These are phyloP conservation scores for Zasmidium citrigriseum DNA, from an alignment of 2,329 filamentous ascomycete species.

Conservation along the genomic window DNA sequence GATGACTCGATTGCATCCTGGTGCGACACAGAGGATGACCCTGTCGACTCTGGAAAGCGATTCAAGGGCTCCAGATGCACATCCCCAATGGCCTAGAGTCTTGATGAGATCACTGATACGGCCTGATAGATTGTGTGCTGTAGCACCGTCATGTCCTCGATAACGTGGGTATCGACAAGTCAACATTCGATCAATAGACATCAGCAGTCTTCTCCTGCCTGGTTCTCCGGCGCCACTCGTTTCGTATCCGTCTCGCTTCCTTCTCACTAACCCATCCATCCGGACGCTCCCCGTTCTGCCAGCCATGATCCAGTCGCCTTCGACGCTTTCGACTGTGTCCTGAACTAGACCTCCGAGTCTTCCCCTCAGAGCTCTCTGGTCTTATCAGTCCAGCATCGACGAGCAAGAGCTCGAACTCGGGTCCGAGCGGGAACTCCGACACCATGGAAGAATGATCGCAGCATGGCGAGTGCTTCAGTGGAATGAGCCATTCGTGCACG, in stretches of 20 bases:
- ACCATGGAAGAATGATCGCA: conserved; percentile 54
- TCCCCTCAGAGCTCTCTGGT: conserved; percentile 8
- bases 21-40: no score
- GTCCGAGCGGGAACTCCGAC: conserved; percentile 37
- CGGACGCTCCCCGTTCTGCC: conserved; percentile 38
- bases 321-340: conserved; percentile 20
- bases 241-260: conserved; percentile 29
- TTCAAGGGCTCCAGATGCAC: no score
- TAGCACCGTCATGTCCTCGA: no score
- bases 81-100: no score
- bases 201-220: conserved; percentile 11
- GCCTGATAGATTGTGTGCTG: no score
- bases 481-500: conserved; percentile 76
- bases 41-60: no score
- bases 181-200: no score
- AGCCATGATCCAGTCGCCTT: conserved; percentile 30
- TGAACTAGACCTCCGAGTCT: conserved; percentile 13
- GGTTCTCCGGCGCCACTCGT: conserved; percentile 20
- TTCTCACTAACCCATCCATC: conserved; percentile 34
- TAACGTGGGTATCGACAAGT: no score
- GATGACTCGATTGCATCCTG: no score
- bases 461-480: conserved; percentile 73
- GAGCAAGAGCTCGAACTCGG: conserved; percentile 36
- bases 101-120: no score
- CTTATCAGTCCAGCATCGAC: conserved; percentile 32